Percentiles rank a stretch among this genome's conserved stretches.
Evolutionary conservation across 2,329 filamentous ascomycete genomes (phyloP).

Genomic region (Hortaea werneckii): DNA sequence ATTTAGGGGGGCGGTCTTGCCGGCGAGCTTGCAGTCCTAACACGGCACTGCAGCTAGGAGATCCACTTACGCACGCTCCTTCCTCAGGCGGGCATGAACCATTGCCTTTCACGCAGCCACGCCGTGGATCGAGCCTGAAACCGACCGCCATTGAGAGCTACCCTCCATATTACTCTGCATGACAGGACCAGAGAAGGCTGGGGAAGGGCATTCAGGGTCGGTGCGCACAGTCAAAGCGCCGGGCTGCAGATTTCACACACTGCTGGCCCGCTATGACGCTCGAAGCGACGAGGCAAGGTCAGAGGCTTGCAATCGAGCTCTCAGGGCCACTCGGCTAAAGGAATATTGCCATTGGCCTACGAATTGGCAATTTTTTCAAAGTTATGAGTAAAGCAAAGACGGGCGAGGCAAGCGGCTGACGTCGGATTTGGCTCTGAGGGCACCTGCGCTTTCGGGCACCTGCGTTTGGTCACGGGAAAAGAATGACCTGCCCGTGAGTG

Average conservation of each 20-base stretch:
- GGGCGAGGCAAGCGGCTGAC: slow-evolving; percentile 10
- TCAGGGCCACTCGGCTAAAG: not conserved
- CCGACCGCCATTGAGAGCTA: slow-evolving; percentile 7
- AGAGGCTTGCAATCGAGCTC: not conserved
- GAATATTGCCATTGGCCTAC: slow-evolving; percentile 1
- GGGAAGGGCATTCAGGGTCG: slow-evolving; percentile 5
- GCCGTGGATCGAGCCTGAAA: slow-evolving; percentile 5
- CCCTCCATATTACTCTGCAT: slow-evolving; percentile 9
- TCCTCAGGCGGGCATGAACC: slow-evolving; percentile 8
- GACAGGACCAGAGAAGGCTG: slow-evolving; percentile 9
- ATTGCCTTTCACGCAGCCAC: slow-evolving; percentile 9
- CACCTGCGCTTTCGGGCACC: slow-evolving; percentile 11
- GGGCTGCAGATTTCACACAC: slow-evolving; percentile 1
- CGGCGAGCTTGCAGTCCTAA: slow-evolving; percentile 10
- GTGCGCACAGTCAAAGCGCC: slow-evolving; percentile 1
- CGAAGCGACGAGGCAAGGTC: not conserved
- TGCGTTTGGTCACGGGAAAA: slow-evolving; percentile 17
- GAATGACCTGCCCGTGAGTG: slow-evolving; percentile 9
- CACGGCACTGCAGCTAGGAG: slow-evolving; percentile 8
- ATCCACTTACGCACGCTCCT: slow-evolving; percentile 9
- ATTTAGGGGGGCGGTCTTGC: slow-evolving; percentile 5
- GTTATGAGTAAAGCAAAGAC: not conserved
- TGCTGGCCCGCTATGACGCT: slow-evolving; percentile 1
- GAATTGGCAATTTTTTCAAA: not conserved
- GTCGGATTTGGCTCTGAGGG: slow-evolving; percentile 19